Evolutionary conservation across 2,329 filamentous ascomycete species (phyloP), one percentile per base, ranked within the genome.

Genomic region (Claviceps digitariae): DNA sequence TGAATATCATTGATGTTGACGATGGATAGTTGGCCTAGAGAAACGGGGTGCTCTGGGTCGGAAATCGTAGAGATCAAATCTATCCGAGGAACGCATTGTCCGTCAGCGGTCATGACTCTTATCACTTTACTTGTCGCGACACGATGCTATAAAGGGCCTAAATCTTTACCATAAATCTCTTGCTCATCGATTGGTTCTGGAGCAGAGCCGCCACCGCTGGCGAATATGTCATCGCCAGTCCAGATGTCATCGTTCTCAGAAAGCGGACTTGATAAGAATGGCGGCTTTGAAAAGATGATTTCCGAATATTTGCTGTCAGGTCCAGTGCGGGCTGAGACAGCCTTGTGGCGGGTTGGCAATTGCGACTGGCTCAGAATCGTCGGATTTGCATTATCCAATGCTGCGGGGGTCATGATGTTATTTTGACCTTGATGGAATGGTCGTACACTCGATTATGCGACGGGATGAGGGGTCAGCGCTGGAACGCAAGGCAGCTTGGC

Each of bases 1-100:
- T 81, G 77, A 62, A 98, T 96, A 69, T 98, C 93, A 34, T 87
- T 84, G n/a, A 98, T 82, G 60, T 94, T 96, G 60, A 98, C 90
- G 51, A 98, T 93, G 36, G 90, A 90, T 43, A 98, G 78, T 62
- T 93, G 90, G 57, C 90, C 93, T 49, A 98, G 79, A 2, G 91
- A 95, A 52, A 96, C 82, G 40, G 93, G 93, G 66, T 98, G 93
- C 71, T 98, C 93, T 2, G 93, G 93, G 68, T 98, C 93, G 25
- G 88, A 91, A 63, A 98, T 96, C 61, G 87, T 86, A 58, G 90
- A 88, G 62, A 98, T 93, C 56, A 98, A 78, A 72, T 98, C 91
- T 93, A 58, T 59, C 10, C 58, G 34, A 41, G 5, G 2, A 10
- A 12, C 1, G 3, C 6, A 2, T 21, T 8, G 8, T 4, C 17